phyloP scores from a whole-genome alignment of 176 grass and related monocot genomes.

The Zoysia japonica region DNA sequence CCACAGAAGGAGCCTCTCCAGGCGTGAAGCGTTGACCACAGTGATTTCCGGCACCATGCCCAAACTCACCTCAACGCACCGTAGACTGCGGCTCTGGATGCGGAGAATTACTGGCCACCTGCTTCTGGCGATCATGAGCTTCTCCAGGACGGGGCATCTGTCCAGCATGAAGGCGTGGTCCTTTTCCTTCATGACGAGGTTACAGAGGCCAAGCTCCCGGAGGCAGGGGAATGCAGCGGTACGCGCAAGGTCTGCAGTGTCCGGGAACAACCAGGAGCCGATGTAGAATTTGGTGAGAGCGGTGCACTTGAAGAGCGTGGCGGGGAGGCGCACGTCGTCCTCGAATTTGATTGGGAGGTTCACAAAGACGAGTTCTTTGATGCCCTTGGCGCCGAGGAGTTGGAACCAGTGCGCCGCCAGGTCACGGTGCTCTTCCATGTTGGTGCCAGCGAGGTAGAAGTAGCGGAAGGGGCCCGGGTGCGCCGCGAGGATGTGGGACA shows the following conservation, averaged over 20 bases:
- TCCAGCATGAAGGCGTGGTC: background rate
- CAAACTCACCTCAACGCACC: background rate
- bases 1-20: conserved; percentile 12
- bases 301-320: background rate
- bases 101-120: background rate
- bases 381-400: background rate
- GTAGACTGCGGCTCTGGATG: background rate
- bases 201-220: background rate
- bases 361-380: background rate
- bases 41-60: background rate
- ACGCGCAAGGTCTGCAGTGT: background rate
- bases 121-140: background rate
- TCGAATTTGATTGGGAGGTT: background rate
- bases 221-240: background rate
- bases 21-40: background rate
- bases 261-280: background rate
- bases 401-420: background rate
- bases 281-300: conserved; percentile 9
- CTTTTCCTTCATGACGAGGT: background rate
- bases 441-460: background rate
- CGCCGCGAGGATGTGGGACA: conserved; percentile 12
- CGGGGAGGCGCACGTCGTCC: background rate
- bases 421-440: background rate
- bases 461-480: conserved; percentile 19
- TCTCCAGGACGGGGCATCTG: conserved; percentile 19